Base-by-base conservation (phyloP, 768 basidiomycete genomes). In the Asterophora parasitica region DNA sequence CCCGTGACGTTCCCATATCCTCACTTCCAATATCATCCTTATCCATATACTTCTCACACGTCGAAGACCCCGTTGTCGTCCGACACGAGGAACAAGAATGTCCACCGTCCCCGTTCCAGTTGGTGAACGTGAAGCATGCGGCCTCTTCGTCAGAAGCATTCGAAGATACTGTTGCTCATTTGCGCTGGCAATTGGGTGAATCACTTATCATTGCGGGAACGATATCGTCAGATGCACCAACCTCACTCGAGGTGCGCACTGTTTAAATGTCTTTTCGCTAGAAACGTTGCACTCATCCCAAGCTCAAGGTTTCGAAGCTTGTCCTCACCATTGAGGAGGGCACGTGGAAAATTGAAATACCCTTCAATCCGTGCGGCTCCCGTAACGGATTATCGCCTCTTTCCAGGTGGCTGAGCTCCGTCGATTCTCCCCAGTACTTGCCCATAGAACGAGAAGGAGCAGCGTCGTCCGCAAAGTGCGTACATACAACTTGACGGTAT, bases 291-390 rank as follows among this genome's bases (percentile, higher is more conserved):
- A 30, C 49, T 40, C 19, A 41, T 45, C 32, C n/a, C 19, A 63
- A 68, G 49, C 64, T n/a, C 56, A 62, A 69, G 81, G 54, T 74
- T n/a, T 58, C 66, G 4, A 69, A 72, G 55, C 58, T 85, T 1
- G 60, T 78, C 2, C 51, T 82, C 31, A 78, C 72, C 0, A 58
- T 91, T 19, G 70, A 73, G 46, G 74, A 85, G 61, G 77, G 78
- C 31, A 68, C 62, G 23, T 92, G 90, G 90, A 76, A 68, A 35
- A 69, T 92, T 19, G 74, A 85, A 35, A 63, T 92, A 27, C 77
- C 81, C 0, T 67, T 83, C 42, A 67, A 74, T 16, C 73, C 77
- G 1, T 66, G 64, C 46, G 60, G 57, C 13, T 55, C 62, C 26
- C 72, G 71, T 7, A 64, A 66, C 30, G 68, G 66, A 26, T 52